Evolutionary conservation across 192 early-diverging fungal genomes (phyloP).

Genomic region (Dimargaris xerosporica): DNA sequence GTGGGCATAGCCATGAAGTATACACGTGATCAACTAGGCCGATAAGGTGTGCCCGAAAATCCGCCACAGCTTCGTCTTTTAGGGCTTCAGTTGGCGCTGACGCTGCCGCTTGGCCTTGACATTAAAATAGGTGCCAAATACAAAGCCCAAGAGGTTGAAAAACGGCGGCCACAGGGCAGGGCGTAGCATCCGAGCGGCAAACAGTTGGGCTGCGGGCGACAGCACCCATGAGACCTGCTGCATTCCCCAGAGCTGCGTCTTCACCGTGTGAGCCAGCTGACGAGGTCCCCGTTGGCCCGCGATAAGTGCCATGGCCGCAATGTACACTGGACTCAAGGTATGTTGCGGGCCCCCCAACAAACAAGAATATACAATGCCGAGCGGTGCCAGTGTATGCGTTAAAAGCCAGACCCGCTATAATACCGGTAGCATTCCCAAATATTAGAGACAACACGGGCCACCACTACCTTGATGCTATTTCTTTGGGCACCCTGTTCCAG

Average conservation of each 20-base stretch:
- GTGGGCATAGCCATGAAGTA: no score
- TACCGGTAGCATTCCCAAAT: not conserved
- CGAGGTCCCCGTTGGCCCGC: constrained; percentile 43
- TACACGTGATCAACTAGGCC: no score
- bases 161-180: constrained; percentile 77
- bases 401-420: not conserved
- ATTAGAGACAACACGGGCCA: not conserved
- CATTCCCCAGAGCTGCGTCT: constrained; percentile 45
- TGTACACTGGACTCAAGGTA: constrained; percentile 38
- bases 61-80: no score
- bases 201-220: constrained; percentile 58
- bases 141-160: constrained; percentile 73
- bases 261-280: constrained; percentile 37
- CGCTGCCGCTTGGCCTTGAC: constrained; percentile 43
- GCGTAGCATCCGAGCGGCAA: constrained; percentile 65
- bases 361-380: not conserved
- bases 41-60: no score
- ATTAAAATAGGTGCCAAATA: constrained; percentile 62
- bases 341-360: no score
- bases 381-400: not conserved
- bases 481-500: not conserved
- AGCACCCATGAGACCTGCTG: constrained; percentile 74
- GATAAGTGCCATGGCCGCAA: constrained; percentile 70
- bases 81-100: no score
- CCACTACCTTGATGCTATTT: not conserved